Conservation (phyloP, 1,284 basidiomycete species). For the Tremellales sp. region DNA sequence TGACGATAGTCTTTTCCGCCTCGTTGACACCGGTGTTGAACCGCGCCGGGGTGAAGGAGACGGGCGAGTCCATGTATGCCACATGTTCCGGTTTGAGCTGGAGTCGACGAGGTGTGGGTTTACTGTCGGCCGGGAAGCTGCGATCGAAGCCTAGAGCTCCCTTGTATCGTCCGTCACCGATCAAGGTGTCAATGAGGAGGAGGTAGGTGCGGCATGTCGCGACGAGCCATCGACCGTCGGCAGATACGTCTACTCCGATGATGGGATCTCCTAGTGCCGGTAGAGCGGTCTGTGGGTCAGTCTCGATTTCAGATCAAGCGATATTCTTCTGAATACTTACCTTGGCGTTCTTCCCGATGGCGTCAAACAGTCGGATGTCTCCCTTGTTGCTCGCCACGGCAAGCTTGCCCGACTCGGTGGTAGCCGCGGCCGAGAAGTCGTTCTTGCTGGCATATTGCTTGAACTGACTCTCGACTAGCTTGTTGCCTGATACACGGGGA, state of each 20-base stretch:
- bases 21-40: slow-evolving; percentile 87
- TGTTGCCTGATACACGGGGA: slow-evolving; percentile 81
- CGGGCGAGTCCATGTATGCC: slow-evolving; percentile 85
- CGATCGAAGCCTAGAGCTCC: slow-evolving; percentile 89
- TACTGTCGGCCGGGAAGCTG: slow-evolving; percentile 89
- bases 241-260: slow-evolving; percentile 88
- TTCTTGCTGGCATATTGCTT: slow-evolving; percentile 96
- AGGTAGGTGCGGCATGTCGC: slow-evolving; percentile 95
- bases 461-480: slow-evolving; percentile 90
- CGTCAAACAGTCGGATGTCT: slow-evolving; percentile 91
- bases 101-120: slow-evolving; percentile 84
- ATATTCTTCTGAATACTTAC: slow-evolving; percentile 17
- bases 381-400: slow-evolving; percentile 96
- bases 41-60: slow-evolving; percentile 90
- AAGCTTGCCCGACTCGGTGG: slow-evolving; percentile 79
- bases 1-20: slow-evolving; percentile 92
- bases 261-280: slow-evolving; percentile 95
- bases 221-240: slow-evolving; percentile 90
- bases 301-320: not conserved
- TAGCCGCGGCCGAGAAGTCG: slow-evolving; percentile 89
- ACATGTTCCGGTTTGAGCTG: slow-evolving; percentile 90
- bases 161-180: slow-evolving; percentile 82
- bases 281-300: slow-evolving; percentile 65
- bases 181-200: slow-evolving; percentile 90
- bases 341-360: slow-evolving; percentile 97